These are phyloP conservation scores for Rosa multiflora DNA, from an alignment of 306 rosid genomes.

Conservation along the genomic window DNA sequence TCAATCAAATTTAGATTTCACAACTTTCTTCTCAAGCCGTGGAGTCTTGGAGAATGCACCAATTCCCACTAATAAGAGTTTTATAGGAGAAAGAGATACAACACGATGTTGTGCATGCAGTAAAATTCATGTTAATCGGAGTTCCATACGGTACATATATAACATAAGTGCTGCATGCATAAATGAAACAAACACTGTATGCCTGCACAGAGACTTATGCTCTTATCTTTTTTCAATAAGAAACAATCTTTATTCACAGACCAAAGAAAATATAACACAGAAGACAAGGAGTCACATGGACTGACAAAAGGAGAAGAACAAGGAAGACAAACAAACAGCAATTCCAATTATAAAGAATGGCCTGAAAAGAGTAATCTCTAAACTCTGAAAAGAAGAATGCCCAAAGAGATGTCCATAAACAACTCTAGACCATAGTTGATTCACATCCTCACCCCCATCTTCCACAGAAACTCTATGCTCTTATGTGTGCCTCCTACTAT, in stretches of 20 bases:
- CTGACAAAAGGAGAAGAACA: not conserved
- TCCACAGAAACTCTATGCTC: not conserved
- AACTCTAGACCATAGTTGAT: not conserved
- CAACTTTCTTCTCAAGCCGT: not conserved
- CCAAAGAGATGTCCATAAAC: not conserved
- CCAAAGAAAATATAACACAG: not conserved
- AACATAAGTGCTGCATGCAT: not conserved
- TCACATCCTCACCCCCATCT: not conserved
- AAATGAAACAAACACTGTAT: not conserved
- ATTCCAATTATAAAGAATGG: not conserved
- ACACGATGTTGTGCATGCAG: not conserved
- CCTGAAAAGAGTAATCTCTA: not conserved
- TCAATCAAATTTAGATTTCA: not conserved
- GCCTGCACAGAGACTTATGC: not conserved
- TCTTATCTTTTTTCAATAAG: not conserved
- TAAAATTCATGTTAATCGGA: not conserved
- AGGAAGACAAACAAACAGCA: not conserved
- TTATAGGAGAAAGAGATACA: too few species aligned
- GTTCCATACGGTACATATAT: not conserved
- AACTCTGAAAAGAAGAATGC: not conserved
- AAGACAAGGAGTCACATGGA: not conserved
- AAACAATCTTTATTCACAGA: not conserved
- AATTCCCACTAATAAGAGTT: too few species aligned
- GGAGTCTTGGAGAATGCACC: too few species aligned
- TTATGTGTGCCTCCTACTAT: too few species aligned